Percentiles rank a stretch among this genome's conserved stretches.
Conservation (phyloP, 768 basidiomycete species). For the Rhodotorula taiwanensis region DNA sequence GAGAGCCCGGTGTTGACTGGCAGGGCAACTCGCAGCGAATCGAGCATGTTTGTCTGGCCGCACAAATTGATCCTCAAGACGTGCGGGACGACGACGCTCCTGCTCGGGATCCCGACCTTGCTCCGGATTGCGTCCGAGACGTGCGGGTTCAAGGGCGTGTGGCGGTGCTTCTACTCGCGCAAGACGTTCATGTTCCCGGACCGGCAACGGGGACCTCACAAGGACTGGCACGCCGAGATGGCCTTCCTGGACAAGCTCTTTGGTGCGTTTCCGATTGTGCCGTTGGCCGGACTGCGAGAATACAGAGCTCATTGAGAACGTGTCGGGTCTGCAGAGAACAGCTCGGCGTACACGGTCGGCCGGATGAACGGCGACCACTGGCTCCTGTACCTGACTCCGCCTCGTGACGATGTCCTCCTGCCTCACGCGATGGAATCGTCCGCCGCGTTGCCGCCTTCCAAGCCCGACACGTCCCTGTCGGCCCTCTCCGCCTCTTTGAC, state of each 20-base stretch:
- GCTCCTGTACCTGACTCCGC: slow-evolving; percentile 83
- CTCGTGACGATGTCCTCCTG: slow-evolving; percentile 48
- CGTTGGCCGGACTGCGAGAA: no score
- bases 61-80: slow-evolving; percentile 97
- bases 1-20: no score
- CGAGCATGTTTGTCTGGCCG: slow-evolving; percentile 86
- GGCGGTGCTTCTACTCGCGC: slow-evolving; percentile 93
- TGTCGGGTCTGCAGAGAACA: slow-evolving; percentile 43
- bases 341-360: slow-evolving; percentile 91
- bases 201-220: slow-evolving; percentile 82
- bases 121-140: slow-evolving; percentile 70
- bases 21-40: slow-evolving; percentile 69
- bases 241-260: slow-evolving; percentile 86
- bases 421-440: slow-evolving; percentile 34
- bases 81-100: slow-evolving; percentile 95
- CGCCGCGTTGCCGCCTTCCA: slow-evolving; percentile 32
- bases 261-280: slow-evolving; percentile 48
- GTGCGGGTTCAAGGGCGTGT: slow-evolving; percentile 55
- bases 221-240: slow-evolving; percentile 89
- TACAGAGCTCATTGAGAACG: neutral
- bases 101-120: slow-evolving; percentile 87
- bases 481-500: slow-evolving; percentile 35
- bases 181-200: slow-evolving; percentile 99
- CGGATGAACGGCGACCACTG: slow-evolving; percentile 98
- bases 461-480: slow-evolving; percentile 34